A percentile compares a stretch with the other conserved stretches of the same genome.
phyloP scores from a whole-genome alignment of 805 yeast species.

The Wickerhamiella occidentalis region DNA sequence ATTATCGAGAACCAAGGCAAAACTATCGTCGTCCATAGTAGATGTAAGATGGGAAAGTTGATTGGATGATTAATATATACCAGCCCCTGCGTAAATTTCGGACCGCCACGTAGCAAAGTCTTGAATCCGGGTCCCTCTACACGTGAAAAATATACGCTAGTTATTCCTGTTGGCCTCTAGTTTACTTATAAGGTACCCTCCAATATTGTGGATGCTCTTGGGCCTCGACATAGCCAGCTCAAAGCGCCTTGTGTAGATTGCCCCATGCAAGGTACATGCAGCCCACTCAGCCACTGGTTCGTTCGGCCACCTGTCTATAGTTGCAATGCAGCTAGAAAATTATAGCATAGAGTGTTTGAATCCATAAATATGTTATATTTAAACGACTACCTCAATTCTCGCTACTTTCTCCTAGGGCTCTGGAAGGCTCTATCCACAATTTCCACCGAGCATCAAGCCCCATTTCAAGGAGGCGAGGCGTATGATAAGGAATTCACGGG shows the following conservation, averaged over 20 bases:
- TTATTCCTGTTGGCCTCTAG: background rate
- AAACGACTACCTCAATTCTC: too few species aligned
- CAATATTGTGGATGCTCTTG: too few species aligned
- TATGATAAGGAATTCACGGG: too few species aligned
- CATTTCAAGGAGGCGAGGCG: background rate
- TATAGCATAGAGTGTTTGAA: too few species aligned
- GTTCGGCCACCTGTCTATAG: background rate
- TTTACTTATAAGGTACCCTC: too few species aligned
- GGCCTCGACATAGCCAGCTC: too few species aligned
- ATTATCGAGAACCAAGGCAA: conserved; percentile 77
- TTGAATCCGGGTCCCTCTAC: background rate
- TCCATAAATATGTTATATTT: too few species aligned
- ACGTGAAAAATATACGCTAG: background rate
- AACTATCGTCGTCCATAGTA: conserved; percentile 24
- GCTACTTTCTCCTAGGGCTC: too few species aligned
- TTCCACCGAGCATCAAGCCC: background rate
- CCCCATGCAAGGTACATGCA: conserved; percentile 1
- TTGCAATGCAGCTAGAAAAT: background rate
- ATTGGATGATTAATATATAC: conserved; percentile 11
- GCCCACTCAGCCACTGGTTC: conserved; percentile 1
- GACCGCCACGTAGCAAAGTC: conserved; percentile 12
- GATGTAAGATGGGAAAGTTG: conserved; percentile 3
- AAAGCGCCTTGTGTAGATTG: background rate
- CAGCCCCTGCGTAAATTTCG: conserved; percentile 6
- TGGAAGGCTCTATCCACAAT: too few species aligned